These are phyloP conservation scores for Backusella morwellensis DNA, from an alignment of 192 early-diverging fungal species.

Conservation along the genomic window DNA sequence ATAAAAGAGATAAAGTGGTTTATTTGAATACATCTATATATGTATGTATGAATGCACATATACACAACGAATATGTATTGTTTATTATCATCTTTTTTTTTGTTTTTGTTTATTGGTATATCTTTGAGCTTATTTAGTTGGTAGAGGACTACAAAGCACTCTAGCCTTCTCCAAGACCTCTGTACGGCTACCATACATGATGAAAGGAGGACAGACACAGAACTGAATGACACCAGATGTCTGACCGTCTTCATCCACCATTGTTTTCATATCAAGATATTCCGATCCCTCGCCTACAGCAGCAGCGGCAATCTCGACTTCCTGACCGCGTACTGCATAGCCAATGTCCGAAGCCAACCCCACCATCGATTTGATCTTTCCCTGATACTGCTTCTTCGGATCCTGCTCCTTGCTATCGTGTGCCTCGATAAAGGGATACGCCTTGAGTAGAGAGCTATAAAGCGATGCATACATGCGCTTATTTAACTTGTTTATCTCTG, in stretches of 20 bases:
- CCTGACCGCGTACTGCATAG: constrained; percentile 35
- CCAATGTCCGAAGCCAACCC: constrained; percentile 19
- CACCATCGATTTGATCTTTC: constrained; percentile 21
- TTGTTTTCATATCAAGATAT: constrained; percentile 22
- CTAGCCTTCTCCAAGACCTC: constrained; percentile 28
- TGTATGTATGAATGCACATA: neutral
- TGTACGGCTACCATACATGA: constrained; percentile 7
- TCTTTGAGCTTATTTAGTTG: neutral
- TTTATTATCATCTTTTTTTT: neutral
- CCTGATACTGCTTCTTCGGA: constrained; percentile 17
- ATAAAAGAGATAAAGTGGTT: neutral
- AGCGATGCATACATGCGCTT: constrained; percentile 14
- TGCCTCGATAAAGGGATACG: constrained; percentile 27
- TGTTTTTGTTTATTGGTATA: constrained; percentile 8
- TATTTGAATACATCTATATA: neutral
- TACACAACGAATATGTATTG: neutral
- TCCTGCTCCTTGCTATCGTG: constrained; percentile 26
- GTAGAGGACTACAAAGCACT: constrained; percentile 22
- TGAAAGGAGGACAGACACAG: constrained; percentile 35
- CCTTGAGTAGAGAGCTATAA: constrained; percentile 22
- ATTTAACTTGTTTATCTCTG: neutral
- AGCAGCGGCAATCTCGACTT: constrained; percentile 35
- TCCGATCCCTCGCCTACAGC: constrained; percentile 19
- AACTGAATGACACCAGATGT: constrained; percentile 30
- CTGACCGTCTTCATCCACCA: constrained; percentile 34